phyloP scores from a whole-genome alignment of 805 yeast genomes.

The Candida anglica region DNA sequence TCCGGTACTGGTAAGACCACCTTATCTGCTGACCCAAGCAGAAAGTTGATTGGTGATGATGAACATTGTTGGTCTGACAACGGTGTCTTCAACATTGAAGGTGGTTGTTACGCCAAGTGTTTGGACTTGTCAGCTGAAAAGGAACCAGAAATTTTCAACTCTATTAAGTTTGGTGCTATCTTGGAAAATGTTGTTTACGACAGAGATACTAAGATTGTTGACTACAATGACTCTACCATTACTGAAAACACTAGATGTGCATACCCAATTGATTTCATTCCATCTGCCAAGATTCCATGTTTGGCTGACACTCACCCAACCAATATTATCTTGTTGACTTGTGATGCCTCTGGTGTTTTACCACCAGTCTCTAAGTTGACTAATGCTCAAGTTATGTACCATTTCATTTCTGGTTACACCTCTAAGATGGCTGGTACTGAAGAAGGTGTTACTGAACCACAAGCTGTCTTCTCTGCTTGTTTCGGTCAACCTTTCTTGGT shows the following conservation, averaged over 20 bases:
- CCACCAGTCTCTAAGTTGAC: constrained; percentile 95
- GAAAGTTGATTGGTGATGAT: constrained; percentile 94
- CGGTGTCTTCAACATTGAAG: constrained; percentile 98
- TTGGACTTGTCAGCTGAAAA: constrained; percentile 82
- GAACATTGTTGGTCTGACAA: constrained; percentile 99
- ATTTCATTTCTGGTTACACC: constrained; percentile 96
- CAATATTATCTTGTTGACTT: constrained; percentile 86
- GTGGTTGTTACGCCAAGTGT: constrained; percentile 99
- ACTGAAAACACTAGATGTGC: constrained; percentile 99
- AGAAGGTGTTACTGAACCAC: constrained; percentile 97
- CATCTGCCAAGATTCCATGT: constrained; percentile 95
- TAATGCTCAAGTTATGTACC: constrained; percentile 97
- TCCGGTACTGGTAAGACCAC: constrained; percentile 99
- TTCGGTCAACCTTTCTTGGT: constrained; percentile 99
- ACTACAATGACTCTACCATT: constrained; percentile 73
- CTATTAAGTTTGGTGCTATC: constrained; percentile 91
- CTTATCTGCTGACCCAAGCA: constrained; percentile 90
- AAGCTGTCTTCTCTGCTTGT: constrained; percentile 97
- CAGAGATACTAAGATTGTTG: constrained; percentile 73
- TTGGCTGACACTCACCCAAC: constrained; percentile 85
- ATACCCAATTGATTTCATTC: constrained; percentile 94
- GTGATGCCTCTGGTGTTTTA: constrained; percentile 97
- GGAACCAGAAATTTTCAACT: constrained; percentile 97
- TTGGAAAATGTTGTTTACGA: constrained; percentile 91
- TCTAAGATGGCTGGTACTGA: constrained; percentile 99